Conservation (phyloP, 1,139 yeast species). For the Kluyveromyces sp. region DNA sequence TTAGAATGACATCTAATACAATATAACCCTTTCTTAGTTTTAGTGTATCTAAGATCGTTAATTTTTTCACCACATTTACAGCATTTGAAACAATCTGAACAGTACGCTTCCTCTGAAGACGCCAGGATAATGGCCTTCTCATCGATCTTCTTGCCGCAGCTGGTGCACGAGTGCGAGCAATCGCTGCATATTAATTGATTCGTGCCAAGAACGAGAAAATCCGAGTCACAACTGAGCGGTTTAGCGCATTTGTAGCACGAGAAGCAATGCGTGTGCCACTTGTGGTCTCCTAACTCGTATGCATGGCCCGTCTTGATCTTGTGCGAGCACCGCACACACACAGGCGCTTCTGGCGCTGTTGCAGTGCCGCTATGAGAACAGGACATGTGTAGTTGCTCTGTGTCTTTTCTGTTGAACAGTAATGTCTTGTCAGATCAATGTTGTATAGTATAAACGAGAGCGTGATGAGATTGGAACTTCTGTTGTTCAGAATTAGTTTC, state of each 20-base stretch:
- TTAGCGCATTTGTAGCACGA: constrained; percentile 77
- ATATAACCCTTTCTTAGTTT: constrained; percentile 88
- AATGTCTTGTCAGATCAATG: too few relatives aligned
- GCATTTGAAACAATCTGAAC: constrained; percentile 86
- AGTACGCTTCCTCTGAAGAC: constrained; percentile 92
- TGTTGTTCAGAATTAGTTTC: too few relatives aligned
- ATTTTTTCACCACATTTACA: constrained; percentile 83
- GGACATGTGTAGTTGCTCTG: too few relatives aligned
- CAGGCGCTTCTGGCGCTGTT: constrained; percentile 14
- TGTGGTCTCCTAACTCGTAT: constrained; percentile 77
- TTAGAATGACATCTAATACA: constrained; percentile 92
- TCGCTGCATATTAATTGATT: constrained; percentile 87
- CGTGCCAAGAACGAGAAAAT: constrained; percentile 84
- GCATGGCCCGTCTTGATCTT: constrained; percentile 71
- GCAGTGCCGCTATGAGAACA: not conserved
- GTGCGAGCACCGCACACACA: constrained; percentile 29
- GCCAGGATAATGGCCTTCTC: constrained; percentile 77
- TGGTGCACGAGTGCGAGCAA: constrained; percentile 84
- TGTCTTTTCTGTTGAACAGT: too few relatives aligned
- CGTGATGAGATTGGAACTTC: too few relatives aligned
- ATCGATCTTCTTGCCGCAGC: constrained; percentile 84
- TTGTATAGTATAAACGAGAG: too few relatives aligned
- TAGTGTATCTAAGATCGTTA: constrained; percentile 84
- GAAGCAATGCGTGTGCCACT: constrained; percentile 95
- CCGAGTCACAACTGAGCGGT: constrained; percentile 77